Evolutionary conservation across 352 stramenopile genomes (phyloP), one percentile per base, ranked within the genome.

Genomic region (Ochromonadaceae sp.): DNA sequence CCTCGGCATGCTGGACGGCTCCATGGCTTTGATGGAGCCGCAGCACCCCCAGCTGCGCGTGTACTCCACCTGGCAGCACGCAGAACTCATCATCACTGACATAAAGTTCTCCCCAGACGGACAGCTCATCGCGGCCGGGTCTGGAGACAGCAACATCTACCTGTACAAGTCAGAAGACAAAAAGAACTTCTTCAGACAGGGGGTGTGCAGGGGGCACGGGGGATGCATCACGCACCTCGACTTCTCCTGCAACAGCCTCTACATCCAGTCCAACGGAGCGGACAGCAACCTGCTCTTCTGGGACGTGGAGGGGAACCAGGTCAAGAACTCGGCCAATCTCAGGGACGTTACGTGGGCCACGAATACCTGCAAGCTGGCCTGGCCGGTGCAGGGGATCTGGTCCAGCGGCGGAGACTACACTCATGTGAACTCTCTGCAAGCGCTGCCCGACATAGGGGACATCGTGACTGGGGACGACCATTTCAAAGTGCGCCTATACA

Each of bases 331-430:
- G 0, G 62, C 55, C 0, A 59, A 68, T 41, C 71, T 94, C 35
- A 91, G 90, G 38, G 85, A 95, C 70, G 82, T 90, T 2, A 75
- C 86, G 39, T 95, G 84, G 84, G 70, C 80, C 5, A 84, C 83
- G 2, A 90, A 76, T 49, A 84, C 83, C 0, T 89, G 84, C 65
- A 75, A 80, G 4, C 87, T 87, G 34, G 83, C 84, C 9, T 95
- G 87, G 83, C 56, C 72, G 17, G 66, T 72, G 1, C 71, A 75
- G 82, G 72, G 85, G 0, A 91, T 91, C 60, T 92, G 84, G 84
- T 79, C 84, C 7, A 73, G 79, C 12, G 83, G 76, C 28, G 25
- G 25, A 35, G 84, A 91, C 55, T 84, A 83, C 20, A 91, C 81
- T 0, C 80, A 90, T 52, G 72, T 91, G 26, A 90, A 90, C 59